These are phyloP conservation scores for Debaryomyces fabryi DNA, from an alignment of 1,139 yeast genomes.

Conservation along the genomic window DNA sequence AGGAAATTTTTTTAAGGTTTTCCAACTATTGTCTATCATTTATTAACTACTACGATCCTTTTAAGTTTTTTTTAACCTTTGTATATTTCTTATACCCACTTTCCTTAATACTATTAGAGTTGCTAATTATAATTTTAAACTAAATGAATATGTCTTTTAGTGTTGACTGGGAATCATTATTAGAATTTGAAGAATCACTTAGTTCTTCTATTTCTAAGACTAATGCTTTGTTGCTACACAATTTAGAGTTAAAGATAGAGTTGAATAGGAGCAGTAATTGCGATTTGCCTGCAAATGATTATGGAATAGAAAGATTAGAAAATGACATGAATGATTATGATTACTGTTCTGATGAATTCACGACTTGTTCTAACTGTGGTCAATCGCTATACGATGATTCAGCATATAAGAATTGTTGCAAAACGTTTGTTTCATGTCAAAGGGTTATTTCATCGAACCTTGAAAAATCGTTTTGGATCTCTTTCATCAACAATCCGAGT, in stretches of 20 bases:
- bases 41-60: neutral
- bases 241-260: conserved; percentile 38
- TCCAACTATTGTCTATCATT: conserved; percentile 8
- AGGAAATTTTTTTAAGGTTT: neutral
- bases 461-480: conserved; percentile 49
- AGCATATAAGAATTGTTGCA: conserved; percentile 25
- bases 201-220: conserved; percentile 23
- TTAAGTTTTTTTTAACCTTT: neutral
- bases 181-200: conserved; percentile 49
- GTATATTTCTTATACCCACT: neutral
- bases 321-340: conserved; percentile 25
- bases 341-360: conserved; percentile 36
- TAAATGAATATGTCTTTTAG: neutral
- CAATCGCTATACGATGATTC: conserved; percentile 16
- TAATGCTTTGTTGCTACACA: conserved; percentile 30
- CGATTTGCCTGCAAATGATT: neutral
- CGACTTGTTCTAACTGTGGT: conserved; percentile 38
- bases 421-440: conserved; percentile 11
- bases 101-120: neutral
- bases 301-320: conserved; percentile 1
- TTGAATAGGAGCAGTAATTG: conserved; percentile 6
- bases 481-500: conserved; percentile 48
- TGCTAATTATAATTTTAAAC: neutral
- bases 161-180: conserved; percentile 37
- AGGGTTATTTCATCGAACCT: conserved; percentile 27